Conservation (phyloP, 352 stramenopile genomes). For the Phytopythium mirpurense region DNA sequence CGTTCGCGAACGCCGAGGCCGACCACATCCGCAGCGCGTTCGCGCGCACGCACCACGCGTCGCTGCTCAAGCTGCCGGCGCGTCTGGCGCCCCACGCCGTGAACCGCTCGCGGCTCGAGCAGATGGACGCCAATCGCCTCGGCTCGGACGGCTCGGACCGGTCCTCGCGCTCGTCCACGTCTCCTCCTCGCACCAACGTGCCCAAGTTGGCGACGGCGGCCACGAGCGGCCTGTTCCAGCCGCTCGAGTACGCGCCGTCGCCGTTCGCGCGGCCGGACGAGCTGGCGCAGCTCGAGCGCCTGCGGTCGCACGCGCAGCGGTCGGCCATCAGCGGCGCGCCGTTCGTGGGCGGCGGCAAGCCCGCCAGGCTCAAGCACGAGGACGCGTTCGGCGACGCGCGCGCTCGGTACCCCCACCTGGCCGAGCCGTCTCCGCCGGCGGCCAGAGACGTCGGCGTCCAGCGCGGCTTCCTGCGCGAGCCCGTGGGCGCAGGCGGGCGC, state of each 20-base stretch:
- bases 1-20: slow-evolving; percentile 71
- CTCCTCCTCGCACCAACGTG: too few species aligned
- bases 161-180: background rate
- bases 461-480: slow-evolving; percentile 71
- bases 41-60: slow-evolving; percentile 52
- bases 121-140: slow-evolving; percentile 76
- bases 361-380: slow-evolving; percentile 62
- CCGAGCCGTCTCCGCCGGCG: slow-evolving; percentile 57
- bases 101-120: slow-evolving; percentile 59
- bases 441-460: slow-evolving; percentile 56
- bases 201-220: too few species aligned
- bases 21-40: slow-evolving; percentile 80
- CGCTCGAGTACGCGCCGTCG: slow-evolving; percentile 76
- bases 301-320: slow-evolving; percentile 63
- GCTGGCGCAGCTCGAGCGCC: slow-evolving; percentile 55
- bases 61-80: slow-evolving; percentile 59
- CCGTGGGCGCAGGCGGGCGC: slow-evolving; percentile 7
- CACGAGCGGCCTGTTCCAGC: slow-evolving; percentile 68
- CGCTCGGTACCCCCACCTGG: slow-evolving; percentile 64
- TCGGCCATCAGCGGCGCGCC: slow-evolving; percentile 62
- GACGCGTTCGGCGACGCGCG: slow-evolving; percentile 55
- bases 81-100: slow-evolving; percentile 49
- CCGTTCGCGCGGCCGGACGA: slow-evolving; percentile 59
- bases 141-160: background rate
- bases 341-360: slow-evolving; percentile 50